Percentiles rank a stretch among this genome's conserved stretches.
phyloP scores from a whole-genome alignment of 129 eudicot species.

The Centella asiatica region DNA sequence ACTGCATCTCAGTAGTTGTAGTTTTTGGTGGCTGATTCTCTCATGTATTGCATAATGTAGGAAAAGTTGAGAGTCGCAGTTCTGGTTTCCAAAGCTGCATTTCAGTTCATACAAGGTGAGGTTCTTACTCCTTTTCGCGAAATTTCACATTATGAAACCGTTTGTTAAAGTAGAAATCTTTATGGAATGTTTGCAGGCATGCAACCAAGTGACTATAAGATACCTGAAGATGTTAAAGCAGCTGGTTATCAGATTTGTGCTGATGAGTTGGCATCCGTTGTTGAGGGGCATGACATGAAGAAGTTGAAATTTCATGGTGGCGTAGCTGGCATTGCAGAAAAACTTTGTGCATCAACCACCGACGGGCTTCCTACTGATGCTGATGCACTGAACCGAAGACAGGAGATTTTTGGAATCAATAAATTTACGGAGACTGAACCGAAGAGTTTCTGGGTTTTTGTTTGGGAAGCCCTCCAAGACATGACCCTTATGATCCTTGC shows the following conservation, averaged over 20 bases:
- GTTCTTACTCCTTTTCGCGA: conserved; percentile 7
- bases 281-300: conserved; percentile 67
- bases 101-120: conserved; percentile 80
- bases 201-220: conserved; percentile 40
- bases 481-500: conserved; percentile 96
- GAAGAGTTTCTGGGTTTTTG: conserved; percentile 67
- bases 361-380: conserved; percentile 43
- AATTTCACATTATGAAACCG: conserved; percentile 1
- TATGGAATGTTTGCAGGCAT: conserved; percentile 35
- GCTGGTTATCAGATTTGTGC: conserved; percentile 74
- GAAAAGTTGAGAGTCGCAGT: conserved; percentile 81
- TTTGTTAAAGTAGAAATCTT: conserved; percentile 5
- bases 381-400: conserved; percentile 34
- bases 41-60: conserved; percentile 23
- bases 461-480: conserved; percentile 91
- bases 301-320: conserved; percentile 69
- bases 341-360: conserved; percentile 56
- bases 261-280: conserved; percentile 65
- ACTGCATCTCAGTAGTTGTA: neutral
- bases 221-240: conserved; percentile 60
- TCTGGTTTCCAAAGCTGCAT: conserved; percentile 81
- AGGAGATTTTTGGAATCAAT: conserved; percentile 57
- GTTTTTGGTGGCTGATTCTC: conserved; percentile 7
- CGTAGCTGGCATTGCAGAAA: conserved; percentile 46
- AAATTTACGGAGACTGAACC: conserved; percentile 55